These are phyloP conservation scores for Podaxis pistillaris DNA, from an alignment of 768 basidiomycete genomes.

Conservation along the genomic window DNA sequence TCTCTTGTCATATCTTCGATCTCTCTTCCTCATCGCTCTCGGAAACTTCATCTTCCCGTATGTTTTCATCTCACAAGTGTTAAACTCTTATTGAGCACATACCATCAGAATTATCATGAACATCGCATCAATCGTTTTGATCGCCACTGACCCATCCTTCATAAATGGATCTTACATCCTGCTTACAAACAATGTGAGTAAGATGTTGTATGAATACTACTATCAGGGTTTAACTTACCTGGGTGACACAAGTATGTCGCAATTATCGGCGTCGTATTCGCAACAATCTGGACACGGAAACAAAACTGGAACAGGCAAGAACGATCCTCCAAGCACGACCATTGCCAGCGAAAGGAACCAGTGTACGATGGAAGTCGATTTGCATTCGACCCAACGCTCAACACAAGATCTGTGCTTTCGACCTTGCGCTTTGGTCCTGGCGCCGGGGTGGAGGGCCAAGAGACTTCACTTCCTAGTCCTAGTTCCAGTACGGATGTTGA, in stretches of 20 bases:
- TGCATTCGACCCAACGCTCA: background rate
- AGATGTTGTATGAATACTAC: background rate
- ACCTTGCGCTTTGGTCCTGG: background rate
- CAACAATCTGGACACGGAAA: slow-evolving; percentile 31
- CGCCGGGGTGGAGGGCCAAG: background rate
- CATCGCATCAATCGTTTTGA: slow-evolving; percentile 30
- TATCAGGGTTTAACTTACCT: background rate
- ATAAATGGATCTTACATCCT: slow-evolving; percentile 21
- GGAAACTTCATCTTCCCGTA: slow-evolving; percentile 38
- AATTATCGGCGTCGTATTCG: slow-evolving; percentile 36
- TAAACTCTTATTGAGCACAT: background rate
- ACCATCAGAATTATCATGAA: slow-evolving; percentile 25
- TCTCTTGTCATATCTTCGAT: slow-evolving; percentile 24
- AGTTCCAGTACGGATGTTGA: background rate
- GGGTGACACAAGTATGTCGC: slow-evolving; percentile 21
- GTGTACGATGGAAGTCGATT: background rate
- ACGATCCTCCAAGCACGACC: background rate
- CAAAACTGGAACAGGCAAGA: slow-evolving; percentile 19
- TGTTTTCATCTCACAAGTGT: background rate
- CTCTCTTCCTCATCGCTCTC: slow-evolving; percentile 33
- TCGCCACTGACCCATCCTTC: slow-evolving; percentile 22
- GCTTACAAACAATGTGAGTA: slow-evolving; percentile 21
- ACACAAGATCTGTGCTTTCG: background rate
- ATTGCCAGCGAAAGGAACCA: background rate
- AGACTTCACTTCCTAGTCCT: background rate